Conservation (phyloP, 139 green algal species). For the Trebouxia sp. region DNA sequence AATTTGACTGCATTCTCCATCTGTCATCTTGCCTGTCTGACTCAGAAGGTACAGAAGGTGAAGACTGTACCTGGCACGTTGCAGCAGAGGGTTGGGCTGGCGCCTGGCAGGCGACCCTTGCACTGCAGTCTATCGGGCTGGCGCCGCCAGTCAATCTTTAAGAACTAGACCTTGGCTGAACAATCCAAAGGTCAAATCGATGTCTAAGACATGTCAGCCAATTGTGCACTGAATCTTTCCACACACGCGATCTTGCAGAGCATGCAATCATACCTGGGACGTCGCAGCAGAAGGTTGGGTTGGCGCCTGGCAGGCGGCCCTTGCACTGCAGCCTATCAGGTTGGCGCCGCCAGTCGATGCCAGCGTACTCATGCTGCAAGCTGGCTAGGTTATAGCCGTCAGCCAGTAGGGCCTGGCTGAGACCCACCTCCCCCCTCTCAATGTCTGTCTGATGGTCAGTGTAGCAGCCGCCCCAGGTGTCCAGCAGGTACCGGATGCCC, state of each 20-base stretch:
- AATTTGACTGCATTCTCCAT: too few species aligned
- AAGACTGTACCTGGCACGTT: slow-evolving; percentile 13
- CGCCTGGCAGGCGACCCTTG: neutral
- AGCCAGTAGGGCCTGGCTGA: slow-evolving; percentile 6
- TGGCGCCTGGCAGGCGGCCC: neutral
- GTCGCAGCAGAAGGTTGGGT: slow-evolving; percentile 37
- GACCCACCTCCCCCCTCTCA: slow-evolving; percentile 22
- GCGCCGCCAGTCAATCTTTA: slow-evolving; percentile 2
- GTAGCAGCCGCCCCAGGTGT: slow-evolving; percentile 27
- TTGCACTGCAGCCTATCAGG: slow-evolving; percentile 3
- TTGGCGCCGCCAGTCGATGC: slow-evolving; percentile 22
- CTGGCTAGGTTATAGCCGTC: slow-evolving; percentile 34
- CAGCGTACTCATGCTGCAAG: slow-evolving; percentile 31
- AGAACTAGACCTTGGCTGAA: neutral
- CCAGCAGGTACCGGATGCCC: slow-evolving; percentile 26
- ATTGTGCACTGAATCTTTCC: neutral
- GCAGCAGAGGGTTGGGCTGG: slow-evolving; percentile 35
- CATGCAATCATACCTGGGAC: neutral
- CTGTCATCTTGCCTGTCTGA: too few species aligned
- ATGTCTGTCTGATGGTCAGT: slow-evolving; percentile 29
- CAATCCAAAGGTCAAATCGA: neutral
- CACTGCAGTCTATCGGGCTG: neutral
- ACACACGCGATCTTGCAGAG: neutral
- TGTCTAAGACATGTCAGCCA: neutral
- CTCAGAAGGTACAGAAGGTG: too few species aligned